Evolutionary conservation across 208 protist species (phyloP), one percentile per base, ranked within the genome.

Genomic region (Leishmania arabica): DNA sequence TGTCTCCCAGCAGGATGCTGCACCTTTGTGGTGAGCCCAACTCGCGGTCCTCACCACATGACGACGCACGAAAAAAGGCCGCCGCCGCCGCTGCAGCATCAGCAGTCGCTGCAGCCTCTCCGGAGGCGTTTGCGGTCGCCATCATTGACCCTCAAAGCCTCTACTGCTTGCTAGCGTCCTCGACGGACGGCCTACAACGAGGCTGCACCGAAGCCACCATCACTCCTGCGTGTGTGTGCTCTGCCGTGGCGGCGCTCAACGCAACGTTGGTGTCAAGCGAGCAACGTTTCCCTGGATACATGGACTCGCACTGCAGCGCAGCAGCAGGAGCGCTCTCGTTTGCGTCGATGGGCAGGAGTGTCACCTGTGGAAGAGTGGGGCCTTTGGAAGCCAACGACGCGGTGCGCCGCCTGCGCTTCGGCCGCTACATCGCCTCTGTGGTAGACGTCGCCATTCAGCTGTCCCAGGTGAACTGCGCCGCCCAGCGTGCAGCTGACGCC

Each of bases 401-500:
- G 42, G 27, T 19, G 7, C 75, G 45, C 15, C 45, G 15, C 31
- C 62, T 81, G 13, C 76, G 70, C 13, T 40, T 47, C 31, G 81
- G 81, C 8, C 78, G 84, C 54, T 90, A 90, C 77, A 68, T 90
- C 31, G 47, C 82, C 53, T 42, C 73, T 8, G 66, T 90, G 19
- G 84, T 78, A 1, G 73, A 86, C 65, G 69, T 81, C 17, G 76
- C 78, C 27, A 86, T 94, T 77, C 85, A 95, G 47, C 75, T 95
- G 2, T 92, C 89, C 1, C 87, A 91, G 72, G 79, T 89, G 19
- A 90, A 89, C 78, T 77, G 87, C 9, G 69, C 87, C 1, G 80
- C 86, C 13, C 49, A 69, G 27, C 85, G 87, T 4, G 82, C 83
- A 53, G 45, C 45, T 45, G 37, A 56, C 54, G 60, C 81, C 42